These are phyloP conservation scores for Geotrichum cucujoidarum DNA, from an alignment of 1,139 yeast genomes.

Conservation along the genomic window DNA sequence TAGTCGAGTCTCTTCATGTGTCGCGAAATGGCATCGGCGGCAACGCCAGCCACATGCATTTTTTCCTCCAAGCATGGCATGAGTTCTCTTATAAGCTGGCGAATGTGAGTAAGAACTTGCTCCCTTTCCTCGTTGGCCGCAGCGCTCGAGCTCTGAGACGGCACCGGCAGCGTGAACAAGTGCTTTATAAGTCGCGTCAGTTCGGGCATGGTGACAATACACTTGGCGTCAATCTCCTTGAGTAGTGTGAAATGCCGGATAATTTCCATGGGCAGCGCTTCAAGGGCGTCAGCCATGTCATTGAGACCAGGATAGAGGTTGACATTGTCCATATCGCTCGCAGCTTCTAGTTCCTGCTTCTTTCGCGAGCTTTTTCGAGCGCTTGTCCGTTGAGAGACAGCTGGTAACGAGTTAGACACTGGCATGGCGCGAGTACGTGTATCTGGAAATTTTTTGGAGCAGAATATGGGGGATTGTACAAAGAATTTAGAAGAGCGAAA, in stretches of 20 bases:
- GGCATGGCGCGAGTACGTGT: too few relatives aligned
- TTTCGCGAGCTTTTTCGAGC: neutral
- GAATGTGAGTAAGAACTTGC: constrained; percentile 37
- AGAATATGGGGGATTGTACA: neutral
- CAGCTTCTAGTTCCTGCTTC: neutral
- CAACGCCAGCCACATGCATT: constrained; percentile 94
- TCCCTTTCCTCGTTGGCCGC: constrained; percentile 34
- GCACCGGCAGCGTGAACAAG: constrained; percentile 48
- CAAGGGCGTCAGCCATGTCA: constrained; percentile 86
- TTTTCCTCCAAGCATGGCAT: constrained; percentile 94
- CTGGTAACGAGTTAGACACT: too few relatives aligned
- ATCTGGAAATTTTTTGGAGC: too few relatives aligned
- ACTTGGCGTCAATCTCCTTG: constrained; percentile 93
- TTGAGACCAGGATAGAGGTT: constrained; percentile 69
- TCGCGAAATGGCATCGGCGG: constrained; percentile 69
- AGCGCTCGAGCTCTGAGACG: neutral
- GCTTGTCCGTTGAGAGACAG: too few relatives aligned
- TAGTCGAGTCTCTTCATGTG: constrained; percentile 71
- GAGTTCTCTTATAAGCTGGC: constrained; percentile 49
- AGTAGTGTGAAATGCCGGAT: constrained; percentile 80
- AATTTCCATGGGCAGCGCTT: constrained; percentile 81
- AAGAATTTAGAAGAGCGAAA: neutral
- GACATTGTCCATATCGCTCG: neutral
- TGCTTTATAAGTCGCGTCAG: constrained; percentile 54
- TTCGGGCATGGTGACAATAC: constrained; percentile 68